phyloP scores from a whole-genome alignment of 768 basidiomycete species.

The Neoboletus brunneissimus region DNA sequence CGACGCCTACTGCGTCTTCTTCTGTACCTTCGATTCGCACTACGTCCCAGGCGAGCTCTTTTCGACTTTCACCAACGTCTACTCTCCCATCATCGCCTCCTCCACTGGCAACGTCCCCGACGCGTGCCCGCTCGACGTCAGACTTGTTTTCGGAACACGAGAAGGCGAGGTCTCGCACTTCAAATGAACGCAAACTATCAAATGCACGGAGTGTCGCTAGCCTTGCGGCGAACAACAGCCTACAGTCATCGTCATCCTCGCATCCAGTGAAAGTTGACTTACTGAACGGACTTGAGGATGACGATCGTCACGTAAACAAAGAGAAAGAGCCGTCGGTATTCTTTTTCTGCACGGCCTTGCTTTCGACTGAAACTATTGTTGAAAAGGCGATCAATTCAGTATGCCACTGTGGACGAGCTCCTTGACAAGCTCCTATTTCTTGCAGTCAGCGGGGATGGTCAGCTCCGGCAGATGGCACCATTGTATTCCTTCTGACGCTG shows the following conservation, averaged over 20 bases:
- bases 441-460: conserved; percentile 82
- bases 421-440: conserved; percentile 81
- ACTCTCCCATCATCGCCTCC: conserved; percentile 38
- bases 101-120: conserved; percentile 45
- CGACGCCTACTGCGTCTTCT: conserved; percentile 51
- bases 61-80: conserved; percentile 32
- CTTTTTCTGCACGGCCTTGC: not conserved
- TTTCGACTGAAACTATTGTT: conserved; percentile 11
- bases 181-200: conserved; percentile 29
- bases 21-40: conserved; percentile 34
- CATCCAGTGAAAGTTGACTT: conserved; percentile 14
- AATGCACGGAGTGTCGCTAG: conserved; percentile 30
- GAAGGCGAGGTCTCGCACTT: conserved; percentile 29
- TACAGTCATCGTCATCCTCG: conserved; percentile 18
- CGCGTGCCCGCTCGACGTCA: conserved; percentile 54
- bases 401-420: conserved; percentile 74
- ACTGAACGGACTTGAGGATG: conserved; percentile 23
- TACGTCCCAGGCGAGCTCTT: conserved; percentile 30
- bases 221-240: conserved; percentile 19
- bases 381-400: conserved; percentile 56
- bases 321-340: conserved; percentile 54
- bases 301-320: conserved; percentile 27
- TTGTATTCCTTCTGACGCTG: conserved; percentile 8
- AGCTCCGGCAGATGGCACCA: conserved; percentile 14
- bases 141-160: conserved; percentile 48